These are phyloP conservation scores for Pistacia vera DNA, from an alignment of 345 rosid genomes.

Conservation along the genomic window DNA sequence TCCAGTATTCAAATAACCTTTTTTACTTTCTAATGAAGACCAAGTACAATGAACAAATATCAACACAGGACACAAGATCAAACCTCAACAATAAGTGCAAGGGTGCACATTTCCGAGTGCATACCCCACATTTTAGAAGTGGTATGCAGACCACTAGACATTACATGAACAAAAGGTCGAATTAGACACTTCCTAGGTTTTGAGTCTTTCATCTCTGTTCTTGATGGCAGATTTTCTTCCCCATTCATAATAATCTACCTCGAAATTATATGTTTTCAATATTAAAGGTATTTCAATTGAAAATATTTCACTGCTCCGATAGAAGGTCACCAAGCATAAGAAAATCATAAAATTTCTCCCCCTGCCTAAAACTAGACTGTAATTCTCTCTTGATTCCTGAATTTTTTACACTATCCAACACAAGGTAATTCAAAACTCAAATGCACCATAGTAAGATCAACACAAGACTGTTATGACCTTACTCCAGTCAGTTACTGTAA, in stretches of 20 bases:
- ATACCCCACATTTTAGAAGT: too few species aligned
- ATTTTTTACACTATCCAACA: neutral
- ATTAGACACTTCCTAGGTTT: neutral
- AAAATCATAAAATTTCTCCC: neutral
- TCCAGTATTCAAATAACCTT: neutral
- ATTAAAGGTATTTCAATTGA: neutral
- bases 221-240: neutral
- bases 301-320: neutral
- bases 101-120: neutral
- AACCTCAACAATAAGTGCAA: neutral
- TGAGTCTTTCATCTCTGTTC: neutral
- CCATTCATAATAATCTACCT: neutral
- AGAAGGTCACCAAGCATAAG: neutral
- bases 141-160: neutral
- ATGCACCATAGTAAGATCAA: conserved; percentile 2
- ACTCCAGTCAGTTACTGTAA: neutral
- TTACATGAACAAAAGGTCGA: neutral
- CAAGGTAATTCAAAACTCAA: neutral
- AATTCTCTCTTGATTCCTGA: neutral
- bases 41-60: neutral
- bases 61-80: neutral
- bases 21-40: neutral
- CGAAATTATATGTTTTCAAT: neutral
- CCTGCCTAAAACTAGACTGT: neutral
- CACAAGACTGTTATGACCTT: neutral